A percentile compares a stretch with the other conserved stretches of the same genome.
These are phyloP conservation scores for Cenchrus fungigraminus DNA, from an alignment of 176 grass and related monocot genomes.

Conservation along the genomic window DNA sequence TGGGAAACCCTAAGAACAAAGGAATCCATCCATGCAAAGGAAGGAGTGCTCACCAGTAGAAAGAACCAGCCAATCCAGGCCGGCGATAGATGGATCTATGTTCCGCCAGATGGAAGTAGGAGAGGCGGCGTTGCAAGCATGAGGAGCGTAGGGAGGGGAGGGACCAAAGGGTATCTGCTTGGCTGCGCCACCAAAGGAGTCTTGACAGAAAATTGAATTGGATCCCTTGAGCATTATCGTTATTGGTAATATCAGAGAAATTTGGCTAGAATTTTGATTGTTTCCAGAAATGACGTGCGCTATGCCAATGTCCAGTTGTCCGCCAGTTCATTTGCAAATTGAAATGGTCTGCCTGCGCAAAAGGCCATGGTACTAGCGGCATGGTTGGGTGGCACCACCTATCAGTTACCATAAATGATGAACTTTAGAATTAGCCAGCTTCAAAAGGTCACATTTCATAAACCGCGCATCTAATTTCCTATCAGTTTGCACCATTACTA, in stretches of 20 bases:
- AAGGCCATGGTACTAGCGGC: not conserved
- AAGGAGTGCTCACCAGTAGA: not conserved
- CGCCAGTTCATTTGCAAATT: slow-evolving; percentile 15
- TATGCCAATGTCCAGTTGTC: not conserved
- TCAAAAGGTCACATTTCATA: not conserved
- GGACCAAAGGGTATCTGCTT: not conserved
- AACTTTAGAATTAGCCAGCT: not conserved
- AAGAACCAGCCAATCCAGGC: not conserved
- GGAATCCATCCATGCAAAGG: not conserved
- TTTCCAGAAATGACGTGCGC: not conserved
- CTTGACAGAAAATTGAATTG: not conserved
- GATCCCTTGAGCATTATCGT: not conserved
- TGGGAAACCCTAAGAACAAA: not conserved
- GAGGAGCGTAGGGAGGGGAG: not conserved
- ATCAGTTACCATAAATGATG: not conserved
- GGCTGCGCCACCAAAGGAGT: not conserved
- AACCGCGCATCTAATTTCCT: not conserved
- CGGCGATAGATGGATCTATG: not conserved
- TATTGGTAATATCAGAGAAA: not conserved
- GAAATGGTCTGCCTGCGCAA: not conserved
- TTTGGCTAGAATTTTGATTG: not conserved
- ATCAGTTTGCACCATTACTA: not conserved
- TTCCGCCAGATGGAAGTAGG: not conserved
- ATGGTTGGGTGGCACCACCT: not conserved
- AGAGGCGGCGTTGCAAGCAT: not conserved